These are phyloP conservation scores for Dryas integrifolia DNA, from an alignment of 331 rosid genomes.

Conservation along the genomic window DNA sequence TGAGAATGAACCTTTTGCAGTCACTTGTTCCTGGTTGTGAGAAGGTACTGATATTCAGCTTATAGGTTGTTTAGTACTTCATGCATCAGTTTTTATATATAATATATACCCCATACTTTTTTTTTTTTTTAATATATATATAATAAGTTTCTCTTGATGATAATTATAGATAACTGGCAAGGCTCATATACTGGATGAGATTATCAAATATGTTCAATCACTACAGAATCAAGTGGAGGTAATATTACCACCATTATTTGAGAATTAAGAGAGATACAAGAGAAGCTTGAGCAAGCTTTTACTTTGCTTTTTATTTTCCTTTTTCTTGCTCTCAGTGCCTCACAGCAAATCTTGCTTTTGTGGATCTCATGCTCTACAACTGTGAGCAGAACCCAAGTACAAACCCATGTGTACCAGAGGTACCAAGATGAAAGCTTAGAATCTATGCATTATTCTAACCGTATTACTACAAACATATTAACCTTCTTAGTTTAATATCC, in stretches of 20 bases:
- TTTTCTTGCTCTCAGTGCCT: conserved; percentile 20
- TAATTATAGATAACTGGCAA: conserved; percentile 17
- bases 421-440: neutral
- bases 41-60: conserved; percentile 11
- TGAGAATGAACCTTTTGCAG: conserved; percentile 22
- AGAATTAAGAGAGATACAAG: neutral
- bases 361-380: conserved; percentile 7
- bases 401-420: neutral
- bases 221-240: conserved; percentile 31
- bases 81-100: neutral
- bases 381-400: neutral
- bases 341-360: conserved; percentile 6
- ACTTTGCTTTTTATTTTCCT: no score
- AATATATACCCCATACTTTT: neutral
- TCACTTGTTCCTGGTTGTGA: conserved; percentile 30
- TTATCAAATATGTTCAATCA: conserved; percentile 23
- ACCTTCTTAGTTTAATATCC: neutral
- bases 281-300: neutral
- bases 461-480: neutral
- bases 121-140: no score
- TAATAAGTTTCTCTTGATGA: neutral
- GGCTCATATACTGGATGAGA: conserved; percentile 25
- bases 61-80: neutral
- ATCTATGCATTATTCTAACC: no score
- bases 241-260: neutral